Evolutionary conservation across 2,329 filamentous ascomycete genomes (phyloP).

Genomic region (Botryotinia convoluta): DNA sequence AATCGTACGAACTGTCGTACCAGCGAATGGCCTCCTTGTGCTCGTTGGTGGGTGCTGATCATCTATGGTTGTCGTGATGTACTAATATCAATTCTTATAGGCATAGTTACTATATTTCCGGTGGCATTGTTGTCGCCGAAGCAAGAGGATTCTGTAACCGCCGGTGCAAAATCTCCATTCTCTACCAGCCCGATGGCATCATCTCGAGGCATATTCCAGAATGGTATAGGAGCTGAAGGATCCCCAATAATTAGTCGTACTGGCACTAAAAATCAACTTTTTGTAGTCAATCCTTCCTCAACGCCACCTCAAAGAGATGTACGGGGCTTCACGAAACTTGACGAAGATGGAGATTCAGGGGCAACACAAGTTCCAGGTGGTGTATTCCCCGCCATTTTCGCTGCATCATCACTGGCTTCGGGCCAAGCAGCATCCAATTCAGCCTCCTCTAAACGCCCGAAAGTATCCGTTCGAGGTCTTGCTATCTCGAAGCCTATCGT

Average conservation of each 20-base stretch:
- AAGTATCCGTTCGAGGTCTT: constrained; percentile 32
- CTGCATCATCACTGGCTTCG: constrained; percentile 22
- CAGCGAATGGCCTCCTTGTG: constrained; percentile 35
- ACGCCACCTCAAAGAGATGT: constrained; percentile 28
- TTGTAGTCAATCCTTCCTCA: constrained; percentile 37
- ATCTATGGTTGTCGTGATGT: not conserved
- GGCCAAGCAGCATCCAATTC: constrained; percentile 25
- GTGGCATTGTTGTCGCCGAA: constrained; percentile 29
- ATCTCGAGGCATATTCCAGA: constrained; percentile 29
- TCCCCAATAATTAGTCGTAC: constrained; percentile 31
- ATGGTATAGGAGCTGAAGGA: constrained; percentile 27
- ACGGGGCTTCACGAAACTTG: constrained; percentile 31
- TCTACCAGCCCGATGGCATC: constrained; percentile 25
- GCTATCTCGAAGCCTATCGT: constrained; percentile 37
- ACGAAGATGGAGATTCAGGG: constrained; percentile 19
- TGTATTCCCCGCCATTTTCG: constrained; percentile 30
- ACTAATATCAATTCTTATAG: constrained; percentile 21
- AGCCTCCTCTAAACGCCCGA: constrained; percentile 31
- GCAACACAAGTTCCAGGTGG: constrained; percentile 30
- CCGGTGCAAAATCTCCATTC: constrained; percentile 38
- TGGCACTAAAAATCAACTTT: constrained; percentile 33
- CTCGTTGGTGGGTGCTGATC: constrained; percentile 34
- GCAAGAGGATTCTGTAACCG: constrained; percentile 31
- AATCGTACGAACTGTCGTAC: constrained; percentile 36
- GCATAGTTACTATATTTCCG: constrained; percentile 33